Conservation (phyloP, 2,329 filamentous ascomycete species). For the Colletotrichum chlorophyti region DNA sequence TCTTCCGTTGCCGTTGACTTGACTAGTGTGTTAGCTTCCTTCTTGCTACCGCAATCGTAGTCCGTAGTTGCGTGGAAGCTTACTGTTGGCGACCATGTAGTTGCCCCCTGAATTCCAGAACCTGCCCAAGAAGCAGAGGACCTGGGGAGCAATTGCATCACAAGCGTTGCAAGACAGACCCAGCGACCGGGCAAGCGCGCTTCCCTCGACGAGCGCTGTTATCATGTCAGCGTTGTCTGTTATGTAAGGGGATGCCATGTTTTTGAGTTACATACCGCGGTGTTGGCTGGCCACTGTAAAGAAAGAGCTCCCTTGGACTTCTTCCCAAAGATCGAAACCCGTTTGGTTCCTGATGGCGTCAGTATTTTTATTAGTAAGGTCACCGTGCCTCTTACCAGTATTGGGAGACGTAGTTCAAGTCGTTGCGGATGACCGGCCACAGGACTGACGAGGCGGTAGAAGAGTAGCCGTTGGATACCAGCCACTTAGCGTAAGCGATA, state of each 20-base stretch:
- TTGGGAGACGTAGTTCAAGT: slow-evolving; percentile 76
- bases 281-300: slow-evolving; percentile 78
- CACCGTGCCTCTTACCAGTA: slow-evolving; percentile 60
- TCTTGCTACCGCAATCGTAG: too few species aligned
- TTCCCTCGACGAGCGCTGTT: slow-evolving; percentile 69
- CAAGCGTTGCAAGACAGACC: slow-evolving; percentile 67
- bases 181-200: slow-evolving; percentile 67
- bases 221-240: neutral
- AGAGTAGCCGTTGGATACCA: slow-evolving; percentile 70
- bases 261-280: slow-evolving; percentile 56
- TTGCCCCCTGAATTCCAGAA: slow-evolving; percentile 70
- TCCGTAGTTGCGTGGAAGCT: neutral
- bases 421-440: slow-evolving; percentile 80
- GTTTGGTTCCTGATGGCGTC: slow-evolving; percentile 54
- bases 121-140: slow-evolving; percentile 75
- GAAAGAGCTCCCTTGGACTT: slow-evolving; percentile 78
- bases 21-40: neutral
- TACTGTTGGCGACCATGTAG: slow-evolving; percentile 73
- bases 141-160: slow-evolving; percentile 68
- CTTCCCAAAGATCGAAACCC: slow-evolving; percentile 84
- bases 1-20: slow-evolving; percentile 64
- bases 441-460: slow-evolving; percentile 61
- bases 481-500: slow-evolving; percentile 75
- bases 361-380: neutral
- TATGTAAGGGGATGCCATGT: neutral